Conservation (phyloP, 2,329 filamentous ascomycete species). For the Penicillium sp. region DNA sequence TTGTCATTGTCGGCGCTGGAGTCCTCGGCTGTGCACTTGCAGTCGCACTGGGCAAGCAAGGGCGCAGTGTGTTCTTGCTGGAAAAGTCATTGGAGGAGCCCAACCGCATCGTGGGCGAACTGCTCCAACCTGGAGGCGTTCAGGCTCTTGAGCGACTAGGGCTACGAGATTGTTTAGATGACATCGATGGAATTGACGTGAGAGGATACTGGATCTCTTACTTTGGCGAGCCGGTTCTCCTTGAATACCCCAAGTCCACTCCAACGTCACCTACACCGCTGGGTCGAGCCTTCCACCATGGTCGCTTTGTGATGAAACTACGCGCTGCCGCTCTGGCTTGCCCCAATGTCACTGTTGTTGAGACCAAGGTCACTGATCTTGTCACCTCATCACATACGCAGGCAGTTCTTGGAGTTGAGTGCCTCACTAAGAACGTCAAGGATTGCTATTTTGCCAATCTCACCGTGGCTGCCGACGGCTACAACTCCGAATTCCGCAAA, state of each 20-base stretch:
- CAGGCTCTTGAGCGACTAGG: conserved; percentile 77
- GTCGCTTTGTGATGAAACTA: conserved; percentile 82
- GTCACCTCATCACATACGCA: conserved; percentile 67
- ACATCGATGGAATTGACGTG: conserved; percentile 79
- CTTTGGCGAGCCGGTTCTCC: conserved; percentile 67
- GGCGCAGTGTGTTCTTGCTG: conserved; percentile 83
- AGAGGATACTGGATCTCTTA: conserved; percentile 87
- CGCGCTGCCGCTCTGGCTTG: conserved; percentile 71
- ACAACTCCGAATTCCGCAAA: conserved; percentile 87
- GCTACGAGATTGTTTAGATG: conserved; percentile 76
- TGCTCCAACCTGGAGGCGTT: conserved; percentile 90
- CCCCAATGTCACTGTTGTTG: conserved; percentile 83
- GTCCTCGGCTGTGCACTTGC: conserved; percentile 86
- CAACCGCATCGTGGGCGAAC: conserved; percentile 91
- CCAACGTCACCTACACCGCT: conserved; percentile 56
- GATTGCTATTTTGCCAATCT: conserved; percentile 87
- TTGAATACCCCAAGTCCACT: conserved; percentile 72
- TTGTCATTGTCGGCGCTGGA: conserved; percentile 89
- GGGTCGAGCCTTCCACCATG: conserved; percentile 88
- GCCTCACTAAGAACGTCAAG: conserved; percentile 60
- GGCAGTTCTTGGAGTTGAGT: conserved; percentile 80
- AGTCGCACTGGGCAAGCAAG: conserved; percentile 80
- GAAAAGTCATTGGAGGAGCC: conserved; percentile 89
- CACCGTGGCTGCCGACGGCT: conserved; percentile 89
- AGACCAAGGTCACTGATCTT: conserved; percentile 78